phyloP scores from a whole-genome alignment of 2,329 filamentous ascomycete genomes.

The Calonectria pteridis region DNA sequence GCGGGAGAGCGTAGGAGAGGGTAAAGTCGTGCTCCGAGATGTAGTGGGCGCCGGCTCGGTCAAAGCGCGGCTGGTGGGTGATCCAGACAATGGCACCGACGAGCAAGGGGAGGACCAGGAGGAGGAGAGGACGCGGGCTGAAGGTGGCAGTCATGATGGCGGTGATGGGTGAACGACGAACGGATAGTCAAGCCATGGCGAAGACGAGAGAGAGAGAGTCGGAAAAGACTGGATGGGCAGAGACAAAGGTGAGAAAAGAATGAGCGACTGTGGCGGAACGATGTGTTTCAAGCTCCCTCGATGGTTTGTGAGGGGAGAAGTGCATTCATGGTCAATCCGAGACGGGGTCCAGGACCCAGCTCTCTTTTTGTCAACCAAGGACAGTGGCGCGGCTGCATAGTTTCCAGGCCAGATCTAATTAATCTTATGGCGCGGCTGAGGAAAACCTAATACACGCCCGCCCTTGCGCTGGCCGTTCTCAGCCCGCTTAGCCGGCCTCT shows the following conservation, averaged over 20 bases:
- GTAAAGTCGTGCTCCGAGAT: constrained; percentile 40
- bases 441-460: not conserved
- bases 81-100: constrained; percentile 27
- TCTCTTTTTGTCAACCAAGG: not conserved
- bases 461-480: not conserved
- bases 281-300: constrained; percentile 13
- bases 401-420: not conserved
- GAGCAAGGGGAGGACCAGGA: constrained; percentile 23
- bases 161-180: not conserved
- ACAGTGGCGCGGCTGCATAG: not conserved
- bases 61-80: constrained; percentile 34
- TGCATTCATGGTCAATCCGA: not conserved
- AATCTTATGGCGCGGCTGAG: not conserved
- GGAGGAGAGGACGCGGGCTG: constrained; percentile 21
- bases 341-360: not conserved
- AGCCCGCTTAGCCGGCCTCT: not conserved
- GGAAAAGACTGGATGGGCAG: not conserved
- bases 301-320: not conserved
- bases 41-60: constrained; percentile 28
- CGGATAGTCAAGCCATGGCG: constrained; percentile 6
- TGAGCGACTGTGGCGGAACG: not conserved
- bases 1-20: constrained; percentile 36
- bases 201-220: not conserved
- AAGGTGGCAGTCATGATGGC: constrained; percentile 26
- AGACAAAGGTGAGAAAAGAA: not conserved